These are phyloP conservation scores for Pythium chondricola DNA, from an alignment of 352 stramenopile species.

Conservation along the genomic window DNA sequence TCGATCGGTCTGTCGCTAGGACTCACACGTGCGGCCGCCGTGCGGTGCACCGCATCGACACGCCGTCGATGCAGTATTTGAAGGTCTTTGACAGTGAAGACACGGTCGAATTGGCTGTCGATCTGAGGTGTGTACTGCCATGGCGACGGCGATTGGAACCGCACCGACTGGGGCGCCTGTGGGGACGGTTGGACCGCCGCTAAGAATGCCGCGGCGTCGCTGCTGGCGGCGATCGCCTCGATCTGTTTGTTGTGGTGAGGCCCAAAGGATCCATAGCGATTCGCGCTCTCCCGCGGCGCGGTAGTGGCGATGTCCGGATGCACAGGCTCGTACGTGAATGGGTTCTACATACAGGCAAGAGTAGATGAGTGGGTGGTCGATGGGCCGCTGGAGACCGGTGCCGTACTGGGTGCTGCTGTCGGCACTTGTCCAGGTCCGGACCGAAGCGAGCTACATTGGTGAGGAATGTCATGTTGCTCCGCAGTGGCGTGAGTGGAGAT, in stretches of 20 bases:
- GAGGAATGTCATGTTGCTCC: constrained; percentile 38
- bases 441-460: constrained; percentile 39
- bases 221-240: constrained; percentile 1
- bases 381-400: background rate
- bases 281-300: constrained; percentile 5
- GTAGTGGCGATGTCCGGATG: constrained; percentile 12
- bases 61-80: constrained; percentile 2
- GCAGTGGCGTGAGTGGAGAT: background rate
- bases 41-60: constrained; percentile 1
- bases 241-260: constrained; percentile 18
- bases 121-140: constrained; percentile 34
- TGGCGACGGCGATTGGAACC: constrained; percentile 15
- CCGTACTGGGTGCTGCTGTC: constrained; percentile 34
- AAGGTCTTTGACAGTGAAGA: constrained; percentile 40
- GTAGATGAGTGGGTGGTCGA: background rate
- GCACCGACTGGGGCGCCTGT: constrained; percentile 2
- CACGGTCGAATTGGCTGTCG: constrained; percentile 33
- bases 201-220: background rate
- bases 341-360: constrained; percentile 21
- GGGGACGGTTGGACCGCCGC: constrained; percentile 1
- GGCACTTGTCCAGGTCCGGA: constrained; percentile 29
- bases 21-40: background rate
- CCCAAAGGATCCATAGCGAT: constrained; percentile 35
- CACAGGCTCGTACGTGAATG: constrained; percentile 33
- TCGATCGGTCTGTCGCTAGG: constrained; percentile 2